Base-by-base conservation (phyloP, 2,329 filamentous ascomycete species). In the Orbilia oligospora region DNA sequence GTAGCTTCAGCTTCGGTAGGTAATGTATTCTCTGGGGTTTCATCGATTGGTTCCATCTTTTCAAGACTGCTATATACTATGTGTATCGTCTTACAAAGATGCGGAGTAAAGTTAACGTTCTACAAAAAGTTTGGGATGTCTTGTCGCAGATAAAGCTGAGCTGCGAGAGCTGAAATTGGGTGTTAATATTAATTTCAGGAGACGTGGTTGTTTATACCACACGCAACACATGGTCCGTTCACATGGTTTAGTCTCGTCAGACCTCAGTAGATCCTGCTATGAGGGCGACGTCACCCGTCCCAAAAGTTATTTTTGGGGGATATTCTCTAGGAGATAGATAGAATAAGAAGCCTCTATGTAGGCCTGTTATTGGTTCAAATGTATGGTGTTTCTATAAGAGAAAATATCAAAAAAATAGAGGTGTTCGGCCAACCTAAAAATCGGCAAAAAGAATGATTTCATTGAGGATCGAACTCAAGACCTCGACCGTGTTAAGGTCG, bases 391-490 rank as follows among this genome's bases (percentile, higher is more conserved):
- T 38, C n/a, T 41, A 3, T 4, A 20, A 46, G 1, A 46, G 20
- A 46, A 46, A 46, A 46, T 30, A 6, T 30, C 27, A 46, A 46
- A 20, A 46, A 20, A 20, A 9, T 5, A 6, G 48, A 16, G 8
- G 12, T n/a, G n/a, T n/a, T 20, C 14, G 6, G 44, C 18, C 18
- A 20, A 9, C 44, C 44, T 4, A 18, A 46, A 46, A 18, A 9
- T 18, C n/a, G 18, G 18, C 68, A 69, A 69, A 38, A 33, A 67
- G 18, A 61, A 44, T 76, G 72, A 76, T 76, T 76, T 76, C 72
- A 71, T 71, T 76, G 72, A 76, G 72, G 72, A 76, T 76, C 72
- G 72, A 76, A 76, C 72, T 76, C 72, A 76, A 71, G 72, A 76
- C 72, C 72, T 76, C 72, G 72, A 71, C 72, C 72, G 72, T 71